Evolutionary conservation across 177 flowering plant genomes (phyloP), one percentile per base, ranked within the genome.

Genomic region (Vitis hybrid): DNA sequence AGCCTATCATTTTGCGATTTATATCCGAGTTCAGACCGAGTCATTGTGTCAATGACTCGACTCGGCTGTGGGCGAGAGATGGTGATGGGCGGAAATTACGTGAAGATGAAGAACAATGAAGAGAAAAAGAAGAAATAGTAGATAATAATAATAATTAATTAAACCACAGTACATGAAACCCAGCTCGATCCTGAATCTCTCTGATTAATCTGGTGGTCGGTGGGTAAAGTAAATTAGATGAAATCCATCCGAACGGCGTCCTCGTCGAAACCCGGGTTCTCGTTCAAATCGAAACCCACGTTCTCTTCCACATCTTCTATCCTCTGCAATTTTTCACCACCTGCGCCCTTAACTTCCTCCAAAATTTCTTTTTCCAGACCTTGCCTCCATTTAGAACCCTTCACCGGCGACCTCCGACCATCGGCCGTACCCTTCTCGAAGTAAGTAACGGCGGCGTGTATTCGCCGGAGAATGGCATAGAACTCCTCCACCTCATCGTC

Each of bases 401-500:
- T 67, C 22, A 51, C 54, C 68, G 61, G 54, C 16, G 50, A 10
- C 63, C 49, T 26, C 12, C 67, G n/a, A 16, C 16, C 60, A 3
- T 14, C 51, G 26, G 65, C 71, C 16, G 67, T 19, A 31, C 69
- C 73, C 13, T 72, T 65, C 67, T 69, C 34, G 59, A 76, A 68
- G 29, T 78, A 72, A 58, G 26, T 72, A 3, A 76, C 77, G 0
- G 80, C 82, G 18, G 65, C 77, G 56, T 68, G 80, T 15, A 76
- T 63, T 45, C 81, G 65, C 39, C 74, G 63, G 14, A 82, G 59
- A 31, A 82, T 82, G 3, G 82, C 76, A 59, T 71, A 80, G 71
- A 82, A 82, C 55, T 80, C 85, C 63, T 82, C 83, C 49, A 78
- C 81, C 73, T 81, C 78, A 1, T 75, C 82, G 6, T 81, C 82